Evolutionary conservation across 129 eudicot genomes (phyloP).

Genomic region (Heracleum sosnowskyi): DNA sequence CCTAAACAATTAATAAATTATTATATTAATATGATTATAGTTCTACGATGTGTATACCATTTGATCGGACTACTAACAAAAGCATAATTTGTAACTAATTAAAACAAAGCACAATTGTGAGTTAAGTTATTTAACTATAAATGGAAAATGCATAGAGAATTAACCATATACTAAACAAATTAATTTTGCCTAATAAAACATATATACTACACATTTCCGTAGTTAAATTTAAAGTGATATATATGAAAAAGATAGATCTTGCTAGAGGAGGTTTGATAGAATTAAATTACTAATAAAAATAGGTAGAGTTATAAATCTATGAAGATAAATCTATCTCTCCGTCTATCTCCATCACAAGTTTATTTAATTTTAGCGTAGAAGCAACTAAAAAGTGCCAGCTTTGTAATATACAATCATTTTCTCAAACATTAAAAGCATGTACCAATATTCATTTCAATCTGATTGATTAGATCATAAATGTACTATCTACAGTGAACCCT

Average conservation of each 20-base stretch:
- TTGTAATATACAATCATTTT: neutral
- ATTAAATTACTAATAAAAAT: neutral
- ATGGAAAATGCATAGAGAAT: neutral
- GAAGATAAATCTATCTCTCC: neutral
- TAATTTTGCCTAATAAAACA: neutral
- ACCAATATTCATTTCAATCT: neutral
- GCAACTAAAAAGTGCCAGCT: slow-evolving; percentile 11
- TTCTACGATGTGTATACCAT: no score
- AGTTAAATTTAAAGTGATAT: no score
- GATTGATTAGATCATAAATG: neutral
- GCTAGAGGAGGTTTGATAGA: neutral
- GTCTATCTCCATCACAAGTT: neutral
- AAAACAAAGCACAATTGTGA: no score
- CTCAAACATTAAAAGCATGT: neutral
- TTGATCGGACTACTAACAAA: neutral
- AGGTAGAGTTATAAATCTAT: neutral
- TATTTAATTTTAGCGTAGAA: slow-evolving; percentile 12
- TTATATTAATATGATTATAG: no score
- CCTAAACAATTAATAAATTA: no score
- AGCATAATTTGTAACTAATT: neutral
- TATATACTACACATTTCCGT: neutral
- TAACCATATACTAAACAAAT: neutral
- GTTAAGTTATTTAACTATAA: neutral
- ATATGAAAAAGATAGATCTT: no score
- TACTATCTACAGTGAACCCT: neutral